These are phyloP conservation scores for Ophiostoma fasciatum DNA, from an alignment of 2,329 filamentous ascomycete species.

Conservation along the genomic window DNA sequence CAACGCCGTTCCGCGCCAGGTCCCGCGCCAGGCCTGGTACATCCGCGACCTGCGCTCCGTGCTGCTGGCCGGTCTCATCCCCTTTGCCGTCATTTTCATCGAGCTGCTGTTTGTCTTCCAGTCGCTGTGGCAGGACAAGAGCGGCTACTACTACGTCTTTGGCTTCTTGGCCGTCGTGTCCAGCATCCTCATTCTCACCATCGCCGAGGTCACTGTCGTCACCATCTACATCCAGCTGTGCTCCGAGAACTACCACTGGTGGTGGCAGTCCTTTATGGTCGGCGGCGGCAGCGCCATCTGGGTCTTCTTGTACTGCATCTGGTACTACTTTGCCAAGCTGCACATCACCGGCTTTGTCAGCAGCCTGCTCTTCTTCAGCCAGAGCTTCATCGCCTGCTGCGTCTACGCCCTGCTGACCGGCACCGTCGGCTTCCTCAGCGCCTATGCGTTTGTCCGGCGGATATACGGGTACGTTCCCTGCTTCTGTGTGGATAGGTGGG, in stretches of 20 bases:
- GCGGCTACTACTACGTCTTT: conserved; percentile 83
- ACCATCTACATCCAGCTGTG: conserved; percentile 72
- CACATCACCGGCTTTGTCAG: conserved; percentile 71
- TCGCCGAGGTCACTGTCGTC: conserved; percentile 73
- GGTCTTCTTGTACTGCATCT: conserved; percentile 71
- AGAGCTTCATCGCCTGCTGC: conserved; percentile 66
- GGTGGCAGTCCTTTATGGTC: conserved; percentile 77
- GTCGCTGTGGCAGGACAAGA: conserved; percentile 81
- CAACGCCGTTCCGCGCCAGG: conserved; percentile 52
- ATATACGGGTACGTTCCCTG: conserved; percentile 55
- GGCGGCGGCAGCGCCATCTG: conserved; percentile 64
- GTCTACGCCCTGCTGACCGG: conserved; percentile 72
- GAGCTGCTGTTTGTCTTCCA: conserved; percentile 27
- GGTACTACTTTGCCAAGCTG: conserved; percentile 70
- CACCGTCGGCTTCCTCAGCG: conserved; percentile 70
- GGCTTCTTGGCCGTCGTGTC: conserved; percentile 67
- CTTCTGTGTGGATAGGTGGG: not conserved
- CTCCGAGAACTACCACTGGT: conserved; percentile 80
- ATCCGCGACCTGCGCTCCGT: conserved; percentile 46
- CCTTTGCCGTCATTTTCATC: conserved; percentile 47
- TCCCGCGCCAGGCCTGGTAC: conserved; percentile 67
- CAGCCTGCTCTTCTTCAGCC: conserved; percentile 70
- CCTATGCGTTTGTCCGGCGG: conserved; percentile 68
- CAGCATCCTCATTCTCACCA: conserved; percentile 56
- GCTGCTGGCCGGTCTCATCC: conserved; percentile 60